These are phyloP conservation scores for Eutreptiella sp. DNA, from an alignment of 208 protist species.

Conservation along the genomic window DNA sequence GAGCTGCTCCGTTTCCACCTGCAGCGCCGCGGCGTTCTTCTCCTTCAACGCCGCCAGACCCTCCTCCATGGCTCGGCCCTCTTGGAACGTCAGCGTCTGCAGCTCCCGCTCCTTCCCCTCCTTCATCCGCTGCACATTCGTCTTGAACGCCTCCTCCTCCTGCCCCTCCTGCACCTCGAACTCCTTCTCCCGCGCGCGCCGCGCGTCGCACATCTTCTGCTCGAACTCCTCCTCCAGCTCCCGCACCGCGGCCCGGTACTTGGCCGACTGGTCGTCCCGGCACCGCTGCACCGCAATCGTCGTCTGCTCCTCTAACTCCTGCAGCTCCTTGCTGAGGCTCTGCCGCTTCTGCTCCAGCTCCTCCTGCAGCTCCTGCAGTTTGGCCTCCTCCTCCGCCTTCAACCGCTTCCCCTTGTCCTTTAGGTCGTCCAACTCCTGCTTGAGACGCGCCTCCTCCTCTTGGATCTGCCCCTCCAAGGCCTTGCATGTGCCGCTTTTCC, in stretches of 20 bases:
- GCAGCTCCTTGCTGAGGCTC: background rate
- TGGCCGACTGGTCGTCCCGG: background rate
- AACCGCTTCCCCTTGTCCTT: background rate
- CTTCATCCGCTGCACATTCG: no score
- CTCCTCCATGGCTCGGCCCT: no score
- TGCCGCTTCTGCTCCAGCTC: background rate
- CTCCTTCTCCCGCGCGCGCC: background rate
- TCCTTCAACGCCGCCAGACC: no score
- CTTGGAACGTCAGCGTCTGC: no score
- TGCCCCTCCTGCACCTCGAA: background rate
- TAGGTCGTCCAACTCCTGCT: background rate
- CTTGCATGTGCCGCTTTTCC: background rate
- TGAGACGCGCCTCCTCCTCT: background rate
- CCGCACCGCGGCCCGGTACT: background rate
- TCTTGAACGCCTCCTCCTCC: conserved; percentile 1
- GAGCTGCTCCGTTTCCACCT: no score
- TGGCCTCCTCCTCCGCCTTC: background rate
- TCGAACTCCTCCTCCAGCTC: conserved; percentile 13
- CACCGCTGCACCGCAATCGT: background rate
- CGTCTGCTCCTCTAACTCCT: background rate
- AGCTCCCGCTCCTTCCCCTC: no score
- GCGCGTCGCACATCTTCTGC: background rate
- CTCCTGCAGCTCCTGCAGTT: background rate
- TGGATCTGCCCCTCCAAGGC: background rate
- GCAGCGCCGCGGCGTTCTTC: no score